Conservation (phyloP, 2,329 filamentous ascomycete species). For the Berkeleyomyces rouxiae region DNA sequence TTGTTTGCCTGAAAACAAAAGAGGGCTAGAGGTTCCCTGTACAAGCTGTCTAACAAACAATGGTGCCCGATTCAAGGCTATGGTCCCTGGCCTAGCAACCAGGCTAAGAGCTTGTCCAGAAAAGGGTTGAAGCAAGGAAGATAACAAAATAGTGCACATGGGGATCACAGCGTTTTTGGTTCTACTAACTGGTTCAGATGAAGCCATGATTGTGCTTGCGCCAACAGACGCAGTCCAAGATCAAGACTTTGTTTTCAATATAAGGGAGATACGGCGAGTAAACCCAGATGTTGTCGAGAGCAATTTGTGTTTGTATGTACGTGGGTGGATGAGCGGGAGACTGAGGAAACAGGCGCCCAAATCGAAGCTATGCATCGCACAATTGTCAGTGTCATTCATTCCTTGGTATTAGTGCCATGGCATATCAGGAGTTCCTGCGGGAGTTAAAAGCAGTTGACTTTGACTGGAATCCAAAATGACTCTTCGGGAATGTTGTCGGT, state of each 20-base stretch:
- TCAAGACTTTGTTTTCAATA: not conserved
- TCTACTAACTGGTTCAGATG: slow-evolving; percentile 10
- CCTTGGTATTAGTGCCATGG: not conserved
- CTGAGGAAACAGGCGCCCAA: not conserved
- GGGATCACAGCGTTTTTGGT: not conserved
- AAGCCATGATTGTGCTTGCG: slow-evolving; percentile 9
- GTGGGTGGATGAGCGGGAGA: not conserved
- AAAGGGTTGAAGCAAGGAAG: not conserved
- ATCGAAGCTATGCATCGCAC: not conserved
- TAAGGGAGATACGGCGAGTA: not conserved
- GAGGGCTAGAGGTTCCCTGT: not conserved
- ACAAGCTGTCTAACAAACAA: not conserved
- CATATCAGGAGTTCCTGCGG: not conserved
- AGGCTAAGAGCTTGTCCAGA: not conserved
- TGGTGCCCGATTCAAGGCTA: not conserved
- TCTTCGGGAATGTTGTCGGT: not conserved
- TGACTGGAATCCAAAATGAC: not conserved
- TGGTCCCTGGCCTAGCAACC: not conserved
- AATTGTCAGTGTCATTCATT: not conserved
- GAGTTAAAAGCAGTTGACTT: not conserved
- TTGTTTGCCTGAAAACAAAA: not conserved
- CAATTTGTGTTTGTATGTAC: too few relatives aligned
- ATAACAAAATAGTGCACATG: slow-evolving; percentile 1
- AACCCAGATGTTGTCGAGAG: not conserved
- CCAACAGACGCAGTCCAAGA: not conserved